Evolutionary conservation across 495 filamentous ascomycete genomes (phyloP), one percentile per base, ranked within the genome.

Genomic region (Penicillium goetzii): DNA sequence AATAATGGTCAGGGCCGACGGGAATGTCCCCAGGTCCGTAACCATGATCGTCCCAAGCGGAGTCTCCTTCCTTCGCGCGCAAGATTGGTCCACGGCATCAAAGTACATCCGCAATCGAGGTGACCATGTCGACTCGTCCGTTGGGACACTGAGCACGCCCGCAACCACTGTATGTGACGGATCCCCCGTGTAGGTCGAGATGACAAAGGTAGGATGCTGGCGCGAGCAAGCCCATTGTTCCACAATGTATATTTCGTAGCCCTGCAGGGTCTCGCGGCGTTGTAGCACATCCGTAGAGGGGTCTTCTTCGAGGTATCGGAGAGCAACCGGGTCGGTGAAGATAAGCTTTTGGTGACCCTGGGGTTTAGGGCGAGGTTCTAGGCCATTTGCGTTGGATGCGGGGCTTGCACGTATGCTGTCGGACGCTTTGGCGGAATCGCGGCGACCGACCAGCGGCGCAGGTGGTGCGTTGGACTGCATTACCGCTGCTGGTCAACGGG

Each of bases 201-300:
- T 97, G 30, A 96, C 86, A 64, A 95, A 91, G 28, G 93, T 97
- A 8, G 94, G 95, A 67, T 97, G 90, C 33, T 86, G 82, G 58
- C 95, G 87, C 9, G 93, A 97, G 74, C 92, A 97, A 12, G 92
- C 92, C 96, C 95, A 99, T 85, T 99, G 95, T 74, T 98, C 95
- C 60, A 99, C 93, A 38, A 98, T 76, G 77, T 98, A 98, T 54
- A 94, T 79, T 72, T 97, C 93, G 72, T 97, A 98, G 61, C 96
- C 96, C 52, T 86, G 75, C 23, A 99, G 83, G 33, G 81, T 77
- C 52, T 79, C 76, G 51, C 86, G 85, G 32, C 90, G 89, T 61
- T 91, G 84, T 12, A 97, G 82, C 15, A 97, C 88, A 4, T 81
- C 84, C 3, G 91, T 91, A 0, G 85, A 86, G 1, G 90, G 80